Evolutionary conservation across 495 filamentous ascomycete species (phyloP).

Genomic region (Xylaria bambusicola): DNA sequence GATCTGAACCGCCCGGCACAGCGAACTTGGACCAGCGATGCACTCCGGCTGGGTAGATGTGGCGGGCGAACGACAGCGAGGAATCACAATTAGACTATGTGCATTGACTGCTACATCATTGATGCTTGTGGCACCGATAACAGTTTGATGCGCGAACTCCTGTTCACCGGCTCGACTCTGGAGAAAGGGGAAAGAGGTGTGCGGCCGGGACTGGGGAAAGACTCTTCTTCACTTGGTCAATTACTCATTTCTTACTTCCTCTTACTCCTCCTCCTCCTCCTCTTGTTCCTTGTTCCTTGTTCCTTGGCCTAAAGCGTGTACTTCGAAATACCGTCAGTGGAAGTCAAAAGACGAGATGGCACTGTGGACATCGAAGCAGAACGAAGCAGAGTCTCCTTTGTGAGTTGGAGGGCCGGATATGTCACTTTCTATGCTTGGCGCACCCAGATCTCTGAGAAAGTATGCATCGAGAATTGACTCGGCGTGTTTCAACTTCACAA

Average conservation of each 20-base stretch:
- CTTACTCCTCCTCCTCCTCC: neutral
- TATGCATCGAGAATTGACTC: neutral
- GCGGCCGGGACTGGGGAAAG: neutral
- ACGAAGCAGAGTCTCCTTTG: neutral
- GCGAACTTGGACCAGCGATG: neutral
- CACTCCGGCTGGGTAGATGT: neutral
- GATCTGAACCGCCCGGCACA: slow-evolving; percentile 3
- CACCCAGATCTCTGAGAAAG: neutral
- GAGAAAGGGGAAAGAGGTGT: neutral
- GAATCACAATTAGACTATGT: neutral
- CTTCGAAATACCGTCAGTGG: slow-evolving; percentile 8
- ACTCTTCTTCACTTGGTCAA: too few relatives aligned
- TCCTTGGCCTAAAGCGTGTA: too few relatives aligned
- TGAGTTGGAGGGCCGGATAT: slow-evolving; percentile 6
- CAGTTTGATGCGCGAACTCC: neutral
- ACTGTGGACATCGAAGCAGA: slow-evolving; percentile 4
- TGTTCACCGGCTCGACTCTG: neutral
- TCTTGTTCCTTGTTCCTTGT: neutral
- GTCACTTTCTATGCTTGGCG: neutral
- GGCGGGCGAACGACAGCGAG: neutral
- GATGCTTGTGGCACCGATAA: neutral
- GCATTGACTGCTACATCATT: neutral
- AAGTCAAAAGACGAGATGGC: neutral
- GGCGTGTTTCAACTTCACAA: neutral
- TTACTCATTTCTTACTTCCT: neutral